phyloP scores from a whole-genome alignment of 352 stramenopile species.

The Globisporangium nagaii region DNA sequence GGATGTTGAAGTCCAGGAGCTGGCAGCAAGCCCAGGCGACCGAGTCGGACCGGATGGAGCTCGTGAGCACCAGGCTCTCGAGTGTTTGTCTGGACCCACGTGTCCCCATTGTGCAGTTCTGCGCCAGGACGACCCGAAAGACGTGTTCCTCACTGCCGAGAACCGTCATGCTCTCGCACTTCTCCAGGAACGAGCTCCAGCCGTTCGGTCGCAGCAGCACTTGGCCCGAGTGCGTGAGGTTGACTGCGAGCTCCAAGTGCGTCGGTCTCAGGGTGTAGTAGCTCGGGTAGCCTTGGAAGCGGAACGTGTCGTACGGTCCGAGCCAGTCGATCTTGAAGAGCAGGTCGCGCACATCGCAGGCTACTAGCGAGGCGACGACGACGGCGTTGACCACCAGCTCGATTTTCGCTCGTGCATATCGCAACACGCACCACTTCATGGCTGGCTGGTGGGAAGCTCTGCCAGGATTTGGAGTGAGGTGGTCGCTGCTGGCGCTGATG shows the following conservation, averaged over 20 bases:
- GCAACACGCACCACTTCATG: no score
- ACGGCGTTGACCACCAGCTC: no score
- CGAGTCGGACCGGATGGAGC: slow-evolving; percentile 29
- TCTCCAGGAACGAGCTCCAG: slow-evolving; percentile 41
- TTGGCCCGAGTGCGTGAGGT: slow-evolving; percentile 2
- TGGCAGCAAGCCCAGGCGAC: slow-evolving; percentile 43
- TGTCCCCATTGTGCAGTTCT: slow-evolving; percentile 32
- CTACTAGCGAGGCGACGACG: no score
- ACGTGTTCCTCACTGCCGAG: not conserved
- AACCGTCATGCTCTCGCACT: slow-evolving; percentile 27
- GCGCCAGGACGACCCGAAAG: slow-evolving; percentile 13
- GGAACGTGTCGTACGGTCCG: slow-evolving; percentile 28
- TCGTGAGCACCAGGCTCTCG: slow-evolving; percentile 25
- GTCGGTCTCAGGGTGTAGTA: not conserved
- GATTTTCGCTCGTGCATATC: no score
- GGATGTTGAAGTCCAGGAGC: slow-evolving; percentile 32
- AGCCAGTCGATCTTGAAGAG: slow-evolving; percentile 53
- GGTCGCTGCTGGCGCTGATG: no score
- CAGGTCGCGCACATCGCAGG: slow-evolving; percentile 45
- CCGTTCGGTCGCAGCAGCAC: slow-evolving; percentile 16
- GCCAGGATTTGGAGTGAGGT: no score
- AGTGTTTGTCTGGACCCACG: slow-evolving; percentile 8
- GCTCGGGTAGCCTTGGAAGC: slow-evolving; percentile 24
- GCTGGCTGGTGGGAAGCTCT: no score
- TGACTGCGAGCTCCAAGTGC: not conserved